A percentile compares a stretch with the other conserved stretches of the same genome.
Evolutionary conservation across 2,329 filamentous ascomycete genomes (phyloP).

Genomic region (Lasiodiplodia gonubiensis): DNA sequence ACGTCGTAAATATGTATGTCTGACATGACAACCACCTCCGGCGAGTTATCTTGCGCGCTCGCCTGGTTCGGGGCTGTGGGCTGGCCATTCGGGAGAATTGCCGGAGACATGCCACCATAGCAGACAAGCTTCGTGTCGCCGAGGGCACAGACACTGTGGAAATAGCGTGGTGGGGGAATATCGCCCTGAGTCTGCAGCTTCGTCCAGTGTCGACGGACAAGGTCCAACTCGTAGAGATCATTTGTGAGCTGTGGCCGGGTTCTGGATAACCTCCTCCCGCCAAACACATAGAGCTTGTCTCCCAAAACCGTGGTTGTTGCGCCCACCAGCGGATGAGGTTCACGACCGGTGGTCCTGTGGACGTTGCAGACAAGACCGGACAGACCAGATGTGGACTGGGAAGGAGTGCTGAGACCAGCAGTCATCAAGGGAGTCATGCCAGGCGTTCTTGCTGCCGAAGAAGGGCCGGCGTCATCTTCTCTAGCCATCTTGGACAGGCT

Average conservation of each 20-base stretch:
- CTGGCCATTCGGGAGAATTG: conserved; percentile 53
- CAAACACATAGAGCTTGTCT: conserved; percentile 96
- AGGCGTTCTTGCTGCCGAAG: conserved; percentile 35
- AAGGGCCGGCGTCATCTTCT: conserved; percentile 57
- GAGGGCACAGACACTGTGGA: conserved; percentile 92
- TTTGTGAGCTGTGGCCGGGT: conserved; percentile 84
- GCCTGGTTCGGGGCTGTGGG: conserved; percentile 47
- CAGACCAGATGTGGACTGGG: conserved; percentile 62
- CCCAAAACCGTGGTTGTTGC: conserved; percentile 94
- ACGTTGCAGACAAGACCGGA: conserved; percentile 73
- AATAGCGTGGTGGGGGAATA: conserved; percentile 88
- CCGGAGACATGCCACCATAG: conserved; percentile 97
- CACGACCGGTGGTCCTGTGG: conserved; percentile 83
- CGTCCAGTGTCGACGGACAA: conserved; percentile 90
- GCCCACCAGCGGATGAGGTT: conserved; percentile 89
- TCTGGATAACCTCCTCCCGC: conserved; percentile 83
- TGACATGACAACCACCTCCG: conserved; percentile 95
- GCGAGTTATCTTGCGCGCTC: conserved; percentile 65
- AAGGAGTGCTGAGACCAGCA: conserved; percentile 45
- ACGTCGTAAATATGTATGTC: conserved; percentile 97
- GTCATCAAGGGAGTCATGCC: conserved; percentile 35
- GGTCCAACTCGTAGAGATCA: conserved; percentile 90
- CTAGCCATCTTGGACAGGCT: conserved; percentile 49
- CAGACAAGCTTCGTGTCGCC: conserved; percentile 97
- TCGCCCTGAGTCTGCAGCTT: conserved; percentile 86